Evolutionary conservation across 345 rosid genomes (phyloP).

Genomic region (Syzygium jambos): DNA sequence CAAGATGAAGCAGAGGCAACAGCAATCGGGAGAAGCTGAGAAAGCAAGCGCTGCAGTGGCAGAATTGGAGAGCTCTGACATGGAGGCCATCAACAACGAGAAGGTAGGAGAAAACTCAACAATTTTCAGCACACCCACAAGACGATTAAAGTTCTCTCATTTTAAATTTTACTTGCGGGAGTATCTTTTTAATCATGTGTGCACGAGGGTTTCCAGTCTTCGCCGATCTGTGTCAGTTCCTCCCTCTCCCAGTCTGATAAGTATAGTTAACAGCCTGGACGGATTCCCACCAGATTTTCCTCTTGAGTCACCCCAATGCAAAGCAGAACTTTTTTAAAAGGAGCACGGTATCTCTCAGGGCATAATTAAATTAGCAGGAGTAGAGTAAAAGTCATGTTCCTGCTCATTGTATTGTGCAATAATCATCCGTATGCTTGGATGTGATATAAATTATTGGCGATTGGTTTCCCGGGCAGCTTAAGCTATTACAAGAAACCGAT

Average conservation of each 20-base stretch:
- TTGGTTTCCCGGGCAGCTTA: not conserved
- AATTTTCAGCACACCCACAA: not conserved
- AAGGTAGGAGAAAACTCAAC: not conserved
- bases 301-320: not conserved
- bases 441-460: not conserved
- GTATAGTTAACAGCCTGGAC: not conserved
- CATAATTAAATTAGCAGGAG: not conserved
- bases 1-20: conserved; percentile 45
- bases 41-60: conserved; percentile 16
- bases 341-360: not conserved
- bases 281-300: not conserved
- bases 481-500: not conserved
- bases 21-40: conserved; percentile 24
- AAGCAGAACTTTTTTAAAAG: not conserved
- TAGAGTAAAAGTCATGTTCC: not conserved
- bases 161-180: not conserved
- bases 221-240: not conserved
- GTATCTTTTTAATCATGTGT: not conserved
- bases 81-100: not conserved
- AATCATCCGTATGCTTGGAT: not conserved
- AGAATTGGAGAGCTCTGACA: conserved; percentile 9
- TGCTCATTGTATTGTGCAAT: not conserved
- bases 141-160: not conserved
- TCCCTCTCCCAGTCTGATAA: not conserved
- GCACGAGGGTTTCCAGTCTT: not conserved